Evolutionary conservation across 2,329 filamentous ascomycete genomes (phyloP).

Genomic region (Alternaria longipes): DNA sequence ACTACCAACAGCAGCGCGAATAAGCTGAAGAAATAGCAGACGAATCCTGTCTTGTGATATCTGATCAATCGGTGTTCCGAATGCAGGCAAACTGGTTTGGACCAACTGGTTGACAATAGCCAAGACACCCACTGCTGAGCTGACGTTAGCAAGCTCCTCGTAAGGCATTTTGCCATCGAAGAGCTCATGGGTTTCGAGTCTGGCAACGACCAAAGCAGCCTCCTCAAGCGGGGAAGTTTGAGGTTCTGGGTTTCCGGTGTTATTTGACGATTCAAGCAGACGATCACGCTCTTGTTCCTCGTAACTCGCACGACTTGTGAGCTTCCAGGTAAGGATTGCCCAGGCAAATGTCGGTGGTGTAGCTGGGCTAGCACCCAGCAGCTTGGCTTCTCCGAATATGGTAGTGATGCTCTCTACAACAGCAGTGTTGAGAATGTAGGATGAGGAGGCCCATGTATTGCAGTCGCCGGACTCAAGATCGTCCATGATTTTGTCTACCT

Average conservation of each 20-base stretch:
- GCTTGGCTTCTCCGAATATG: slow-evolving; percentile 69
- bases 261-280: slow-evolving; percentile 33
- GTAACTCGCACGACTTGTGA: slow-evolving; percentile 29
- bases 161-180: slow-evolving; percentile 39
- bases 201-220: slow-evolving; percentile 33
- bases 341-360: slow-evolving; percentile 82
- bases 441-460: slow-evolving; percentile 50
- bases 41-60: slow-evolving; percentile 71
- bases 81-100: slow-evolving; percentile 47
- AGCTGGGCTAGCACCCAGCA: slow-evolving; percentile 66
- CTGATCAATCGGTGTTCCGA: slow-evolving; percentile 58
- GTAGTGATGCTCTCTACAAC: slow-evolving; percentile 78
- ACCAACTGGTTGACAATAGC: slow-evolving; percentile 38
- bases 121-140: slow-evolving; percentile 37
- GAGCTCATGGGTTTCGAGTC: slow-evolving; percentile 35
- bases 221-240: slow-evolving; percentile 39
- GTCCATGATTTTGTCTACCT: slow-evolving; percentile 68
- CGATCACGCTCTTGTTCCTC: slow-evolving; percentile 43
- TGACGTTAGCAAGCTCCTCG: slow-evolving; percentile 38
- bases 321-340: slow-evolving; percentile 68
- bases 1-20: slow-evolving; percentile 69
- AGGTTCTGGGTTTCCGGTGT: slow-evolving; percentile 21
- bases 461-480: slow-evolving; percentile 48
- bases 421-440: slow-evolving; percentile 74
- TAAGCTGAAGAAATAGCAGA: slow-evolving; percentile 71